Conservation (phyloP, 148 eudicot genomes). For the Rhododendron ferrugineum region DNA sequence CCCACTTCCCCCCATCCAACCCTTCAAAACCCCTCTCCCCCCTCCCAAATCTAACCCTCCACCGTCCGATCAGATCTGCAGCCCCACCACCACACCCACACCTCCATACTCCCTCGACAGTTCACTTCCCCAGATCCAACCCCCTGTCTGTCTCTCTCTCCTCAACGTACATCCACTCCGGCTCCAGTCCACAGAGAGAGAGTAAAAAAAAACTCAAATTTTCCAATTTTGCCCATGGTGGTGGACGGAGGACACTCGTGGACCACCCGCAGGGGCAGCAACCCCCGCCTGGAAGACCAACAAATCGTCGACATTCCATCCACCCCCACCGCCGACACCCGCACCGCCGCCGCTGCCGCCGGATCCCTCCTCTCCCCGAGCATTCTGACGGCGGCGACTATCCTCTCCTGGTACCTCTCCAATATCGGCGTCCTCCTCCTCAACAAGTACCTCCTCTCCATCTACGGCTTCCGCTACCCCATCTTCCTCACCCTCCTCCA, state of each 20-base stretch:
- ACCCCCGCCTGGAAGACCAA: conserved; percentile 45
- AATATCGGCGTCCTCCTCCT: conserved; percentile 74
- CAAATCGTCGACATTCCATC: conserved; percentile 42
- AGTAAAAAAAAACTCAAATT: background rate
- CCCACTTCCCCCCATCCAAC: conserved; percentile 1
- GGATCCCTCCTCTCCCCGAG: conserved; percentile 27
- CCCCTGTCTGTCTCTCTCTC: background rate
- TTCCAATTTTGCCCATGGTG: conserved; percentile 35
- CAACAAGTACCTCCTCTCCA: conserved; percentile 72
- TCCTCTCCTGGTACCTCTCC: conserved; percentile 76
- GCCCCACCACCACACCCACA: background rate
- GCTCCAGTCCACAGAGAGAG: background rate
- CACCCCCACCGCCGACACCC: conserved; percentile 56
- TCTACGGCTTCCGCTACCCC: conserved; percentile 70
- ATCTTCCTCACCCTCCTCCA: conserved; percentile 79
- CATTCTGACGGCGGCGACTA: conserved; percentile 38
- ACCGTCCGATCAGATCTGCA: conserved; percentile 20
- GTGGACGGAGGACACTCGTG: conserved; percentile 44
- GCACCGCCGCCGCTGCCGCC: too few species aligned
- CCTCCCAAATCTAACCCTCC: conserved; percentile 12
- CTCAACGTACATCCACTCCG: background rate
- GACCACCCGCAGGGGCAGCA: conserved; percentile 75
- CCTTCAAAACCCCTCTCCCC: background rate
- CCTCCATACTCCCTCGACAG: background rate
- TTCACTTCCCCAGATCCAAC: conserved; percentile 13